Base-by-base conservation (phyloP, 2,329 filamentous ascomycete genomes). In the Aspergillus sp. region DNA sequence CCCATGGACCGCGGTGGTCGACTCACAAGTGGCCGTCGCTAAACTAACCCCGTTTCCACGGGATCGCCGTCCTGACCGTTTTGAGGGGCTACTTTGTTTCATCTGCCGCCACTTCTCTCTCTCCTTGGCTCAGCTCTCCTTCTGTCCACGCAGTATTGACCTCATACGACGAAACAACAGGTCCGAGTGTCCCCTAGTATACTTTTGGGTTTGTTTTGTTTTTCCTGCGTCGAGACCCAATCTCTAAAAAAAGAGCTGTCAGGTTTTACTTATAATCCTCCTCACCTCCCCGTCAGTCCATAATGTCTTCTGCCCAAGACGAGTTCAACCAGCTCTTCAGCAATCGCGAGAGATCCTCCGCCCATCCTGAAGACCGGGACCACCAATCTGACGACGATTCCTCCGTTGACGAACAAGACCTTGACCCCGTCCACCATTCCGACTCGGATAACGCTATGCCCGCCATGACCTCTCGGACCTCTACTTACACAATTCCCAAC, bases 261-360 rank as follows among this genome's bases (percentile, higher is more conserved):
- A 60, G 62, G 45, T 55, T 57, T 30, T 62, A 30, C 19, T 61
- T 62, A 59, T 55, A 41, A 41, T 15, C 34, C 5, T 11, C 34
- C 34, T 57, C 63, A 66, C 34, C 49, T 46, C 30, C 62, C 46
- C 54, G 34, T 56, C 28, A 43, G 67, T 69, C 71, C 74, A 77
- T 62, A 48, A 80, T 80, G 78, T 77, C 78, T 61, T 63, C 71
- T 43, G 79, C 80, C 55, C 79, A 80, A 69, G 80, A 81, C 71
- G 80, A 82, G 74, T 79, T 80, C 68, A 76, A 81, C 58, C 75
- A 74, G 54, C 73, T 81, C 62, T 72, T 81, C 60, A 72, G 68
- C 63, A 76, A 75, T 52, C 75, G 73, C 56, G 74, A 76, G 56
- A 71, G 69, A 50, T 66, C 63, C 59, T 70, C 72, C 55, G 69